A percentile compares a stretch with the other conserved stretches of the same genome.
phyloP scores from a whole-genome alignment of 352 stramenopile genomes.

The Lagenidium giganteum region DNA sequence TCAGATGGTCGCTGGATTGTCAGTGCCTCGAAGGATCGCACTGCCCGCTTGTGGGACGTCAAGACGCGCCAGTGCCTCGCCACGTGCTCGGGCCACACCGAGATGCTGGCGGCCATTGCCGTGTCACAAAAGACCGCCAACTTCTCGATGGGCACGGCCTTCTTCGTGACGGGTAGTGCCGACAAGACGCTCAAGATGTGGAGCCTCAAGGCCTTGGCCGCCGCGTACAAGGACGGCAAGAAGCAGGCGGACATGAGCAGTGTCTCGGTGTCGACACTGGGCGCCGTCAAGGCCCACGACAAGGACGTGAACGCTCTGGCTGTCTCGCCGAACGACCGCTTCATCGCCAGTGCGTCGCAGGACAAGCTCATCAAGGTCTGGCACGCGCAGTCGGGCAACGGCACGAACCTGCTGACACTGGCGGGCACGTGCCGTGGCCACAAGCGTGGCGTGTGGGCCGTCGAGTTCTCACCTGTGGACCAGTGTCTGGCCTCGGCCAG shows the following conservation, averaged over 20 bases:
- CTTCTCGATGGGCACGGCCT: slow-evolving; percentile 79
- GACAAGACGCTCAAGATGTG: slow-evolving; percentile 99
- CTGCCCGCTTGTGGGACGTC: slow-evolving; percentile 89
- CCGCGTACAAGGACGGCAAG: slow-evolving; percentile 32
- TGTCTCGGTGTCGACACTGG: slow-evolving; percentile 47
- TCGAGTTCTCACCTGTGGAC: slow-evolving; percentile 96
- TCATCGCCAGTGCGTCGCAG: slow-evolving; percentile 96
- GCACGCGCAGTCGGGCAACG: slow-evolving; percentile 61
- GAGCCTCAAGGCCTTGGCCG: slow-evolving; percentile 80
- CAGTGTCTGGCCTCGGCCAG: slow-evolving; percentile 93
- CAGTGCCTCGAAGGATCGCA: slow-evolving; percentile 94
- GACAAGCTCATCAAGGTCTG: slow-evolving; percentile 99
- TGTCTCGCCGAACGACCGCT: slow-evolving; percentile 95
- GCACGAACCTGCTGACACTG: slow-evolving; percentile 73
- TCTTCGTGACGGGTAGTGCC: slow-evolving; percentile 94
- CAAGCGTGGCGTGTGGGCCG: slow-evolving; percentile 96
- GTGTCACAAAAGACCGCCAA: slow-evolving; percentile 86
- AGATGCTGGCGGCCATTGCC: slow-evolving; percentile 90
- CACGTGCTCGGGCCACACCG: slow-evolving; percentile 91
- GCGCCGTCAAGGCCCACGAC: slow-evolving; percentile 84
- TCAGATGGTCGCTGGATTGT: slow-evolving; percentile 86
- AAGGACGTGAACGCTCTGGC: slow-evolving; percentile 97
- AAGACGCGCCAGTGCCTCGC: slow-evolving; percentile 71
- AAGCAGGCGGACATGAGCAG: slow-evolving; percentile 28
- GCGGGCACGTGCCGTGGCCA: slow-evolving; percentile 94